Evolutionary conservation across 1,284 basidiomycete genomes (phyloP).

Genomic region (Apiotrichum mycotoxinovorans): DNA sequence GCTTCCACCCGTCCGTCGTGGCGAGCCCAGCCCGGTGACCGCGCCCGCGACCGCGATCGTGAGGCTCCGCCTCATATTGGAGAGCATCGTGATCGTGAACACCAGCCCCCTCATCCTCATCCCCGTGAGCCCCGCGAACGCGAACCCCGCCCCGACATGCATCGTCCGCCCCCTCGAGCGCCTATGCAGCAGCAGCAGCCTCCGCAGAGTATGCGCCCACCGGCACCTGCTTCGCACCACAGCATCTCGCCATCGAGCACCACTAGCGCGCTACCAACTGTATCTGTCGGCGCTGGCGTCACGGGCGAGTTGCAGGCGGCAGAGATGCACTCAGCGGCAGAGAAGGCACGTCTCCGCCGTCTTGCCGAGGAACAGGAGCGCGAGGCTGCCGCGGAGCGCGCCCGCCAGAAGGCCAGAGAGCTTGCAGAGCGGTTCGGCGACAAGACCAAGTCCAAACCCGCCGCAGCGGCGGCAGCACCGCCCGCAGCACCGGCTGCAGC

Average conservation of each 20-base stretch:
- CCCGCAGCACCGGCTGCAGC: not conserved
- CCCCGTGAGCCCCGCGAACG: constrained; percentile 20
- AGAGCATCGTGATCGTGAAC: not conserved
- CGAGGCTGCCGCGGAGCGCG: constrained; percentile 76
- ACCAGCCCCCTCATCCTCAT: constrained; percentile 4
- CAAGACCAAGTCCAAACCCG: constrained; percentile 5
- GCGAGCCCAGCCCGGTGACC: constrained; percentile 45
- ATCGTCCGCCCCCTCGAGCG: constrained; percentile 1
- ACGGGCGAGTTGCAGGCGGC: constrained; percentile 62
- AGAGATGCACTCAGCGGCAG: constrained; percentile 85
- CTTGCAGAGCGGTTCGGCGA: constrained; percentile 70
- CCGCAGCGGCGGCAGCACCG: not conserved
- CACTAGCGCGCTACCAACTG: not conserved
- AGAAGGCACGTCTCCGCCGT: constrained; percentile 66
- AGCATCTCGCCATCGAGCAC: not conserved
- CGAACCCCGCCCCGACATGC: not conserved
- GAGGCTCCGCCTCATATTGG: constrained; percentile 54
- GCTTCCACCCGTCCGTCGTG: constrained; percentile 10
- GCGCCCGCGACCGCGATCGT: no score
- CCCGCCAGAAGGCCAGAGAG: constrained; percentile 77
- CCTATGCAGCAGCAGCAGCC: not conserved
- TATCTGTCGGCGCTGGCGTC: not conserved
- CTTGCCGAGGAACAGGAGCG: constrained; percentile 83
- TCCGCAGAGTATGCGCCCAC: not conserved
- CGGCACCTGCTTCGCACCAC: not conserved